A percentile compares a stretch with the other conserved stretches of the same genome.
These are phyloP conservation scores for Phytophthora tubulina DNA, from an alignment of 352 stramenopile genomes.

Conservation along the genomic window DNA sequence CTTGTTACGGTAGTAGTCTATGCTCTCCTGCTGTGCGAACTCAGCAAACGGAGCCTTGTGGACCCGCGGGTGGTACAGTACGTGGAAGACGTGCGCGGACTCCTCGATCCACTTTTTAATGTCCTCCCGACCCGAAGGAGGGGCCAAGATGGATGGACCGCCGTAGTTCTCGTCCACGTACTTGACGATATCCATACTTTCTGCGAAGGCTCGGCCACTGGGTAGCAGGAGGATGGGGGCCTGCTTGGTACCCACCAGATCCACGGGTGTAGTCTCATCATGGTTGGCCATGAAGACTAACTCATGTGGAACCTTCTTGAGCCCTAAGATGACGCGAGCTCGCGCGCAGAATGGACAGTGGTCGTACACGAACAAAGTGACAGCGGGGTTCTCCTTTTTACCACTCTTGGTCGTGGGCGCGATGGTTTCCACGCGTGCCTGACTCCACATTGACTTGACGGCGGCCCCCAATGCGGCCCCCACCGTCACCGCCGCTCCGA, in stretches of 20 bases:
- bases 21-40: conserved; percentile 50
- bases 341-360: conserved; percentile 59
- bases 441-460: conserved; percentile 42
- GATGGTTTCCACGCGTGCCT: conserved; percentile 26
- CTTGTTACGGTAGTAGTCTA: conserved; percentile 66
- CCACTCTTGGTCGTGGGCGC: conserved; percentile 9
- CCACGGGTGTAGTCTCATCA: conserved; percentile 56
- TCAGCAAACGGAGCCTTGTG: conserved; percentile 56
- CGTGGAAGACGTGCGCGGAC: conserved; percentile 45
- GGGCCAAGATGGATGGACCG: conserved; percentile 20
- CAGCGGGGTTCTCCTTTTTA: conserved; percentile 22
- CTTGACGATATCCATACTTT: conserved; percentile 66
- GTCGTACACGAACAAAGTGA: conserved; percentile 66
- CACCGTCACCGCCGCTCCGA: conserved; percentile 53
- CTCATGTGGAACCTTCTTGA: conserved; percentile 52
- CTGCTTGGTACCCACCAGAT: conserved; percentile 49
- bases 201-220: conserved; percentile 48
- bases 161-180: conserved; percentile 61
- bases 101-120: conserved; percentile 63
- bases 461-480: conserved; percentile 55
- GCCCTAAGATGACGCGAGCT: conserved; percentile 51
- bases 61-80: conserved; percentile 60
- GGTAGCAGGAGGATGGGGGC: conserved; percentile 55
- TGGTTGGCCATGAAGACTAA: conserved; percentile 51
- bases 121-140: conserved; percentile 48